Evolutionary conservation across 495 filamentous ascomycete species (phyloP).

Genomic region (Aspergillus biplanus): DNA sequence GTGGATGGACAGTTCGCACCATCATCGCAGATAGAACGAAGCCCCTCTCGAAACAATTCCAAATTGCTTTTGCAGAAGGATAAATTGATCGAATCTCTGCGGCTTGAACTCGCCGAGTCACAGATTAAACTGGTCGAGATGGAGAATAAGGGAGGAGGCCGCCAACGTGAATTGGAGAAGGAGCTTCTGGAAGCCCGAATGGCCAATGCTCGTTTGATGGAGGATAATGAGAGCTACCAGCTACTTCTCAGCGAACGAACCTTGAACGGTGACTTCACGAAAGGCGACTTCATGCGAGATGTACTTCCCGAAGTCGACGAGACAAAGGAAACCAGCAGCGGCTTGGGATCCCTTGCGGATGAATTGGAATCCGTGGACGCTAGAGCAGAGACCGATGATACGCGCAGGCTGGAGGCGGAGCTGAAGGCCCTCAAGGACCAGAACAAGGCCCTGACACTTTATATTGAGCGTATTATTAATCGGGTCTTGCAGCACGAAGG

Average conservation of each 20-base stretch:
- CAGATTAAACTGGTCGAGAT: slow-evolving; percentile 96
- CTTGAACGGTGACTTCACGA: slow-evolving; percentile 88
- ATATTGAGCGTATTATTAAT: slow-evolving; percentile 98
- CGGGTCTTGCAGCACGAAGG: slow-evolving; percentile 91
- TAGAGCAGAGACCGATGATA: slow-evolving; percentile 59
- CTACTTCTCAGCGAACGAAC: slow-evolving; percentile 91
- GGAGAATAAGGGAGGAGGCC: slow-evolving; percentile 86
- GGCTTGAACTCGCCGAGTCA: slow-evolving; percentile 88
- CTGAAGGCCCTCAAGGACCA: slow-evolving; percentile 84
- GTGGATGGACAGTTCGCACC: slow-evolving; percentile 82
- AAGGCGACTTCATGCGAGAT: slow-evolving; percentile 77
- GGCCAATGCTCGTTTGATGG: slow-evolving; percentile 93
- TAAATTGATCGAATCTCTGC: slow-evolving; percentile 88
- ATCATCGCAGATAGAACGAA: slow-evolving; percentile 77
- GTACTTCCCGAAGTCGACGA: slow-evolving; percentile 38
- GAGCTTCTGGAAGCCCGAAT: slow-evolving; percentile 86
- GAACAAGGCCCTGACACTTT: slow-evolving; percentile 94
- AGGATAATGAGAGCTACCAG: slow-evolving; percentile 98
- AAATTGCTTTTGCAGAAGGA: slow-evolving; percentile 92
- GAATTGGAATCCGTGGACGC: slow-evolving; percentile 73
- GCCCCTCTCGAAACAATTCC: slow-evolving; percentile 82
- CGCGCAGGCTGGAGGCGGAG: slow-evolving; percentile 74
- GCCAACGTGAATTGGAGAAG: slow-evolving; percentile 84
- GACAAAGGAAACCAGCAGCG: slow-evolving; percentile 41
- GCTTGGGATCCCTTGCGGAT: slow-evolving; percentile 75